A percentile compares a stretch with the other conserved stretches of the same genome.
Conservation (phyloP, 345 rosid genomes). For the Lagerstroemia speciosa region DNA sequence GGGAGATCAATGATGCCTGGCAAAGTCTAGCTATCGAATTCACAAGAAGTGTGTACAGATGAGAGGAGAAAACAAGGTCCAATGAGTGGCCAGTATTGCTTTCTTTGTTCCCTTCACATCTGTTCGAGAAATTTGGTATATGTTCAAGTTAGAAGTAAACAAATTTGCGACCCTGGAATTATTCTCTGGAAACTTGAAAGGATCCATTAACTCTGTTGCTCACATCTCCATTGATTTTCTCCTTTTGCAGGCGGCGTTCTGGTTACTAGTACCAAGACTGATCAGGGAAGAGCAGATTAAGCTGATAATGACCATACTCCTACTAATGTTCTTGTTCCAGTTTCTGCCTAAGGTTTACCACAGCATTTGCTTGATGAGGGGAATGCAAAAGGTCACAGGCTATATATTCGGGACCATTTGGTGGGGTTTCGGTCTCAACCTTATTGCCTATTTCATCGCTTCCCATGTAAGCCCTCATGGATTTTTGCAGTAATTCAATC, state of each 20-base stretch:
- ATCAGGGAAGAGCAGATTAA: slow-evolving; percentile 52
- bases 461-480: slow-evolving; percentile 51
- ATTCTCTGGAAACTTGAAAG: background rate
- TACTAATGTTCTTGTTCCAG: slow-evolving; percentile 45
- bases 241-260: slow-evolving; percentile 59
- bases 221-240: background rate
- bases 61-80: too few species aligned
- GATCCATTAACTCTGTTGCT: background rate
- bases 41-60: too few species aligned
- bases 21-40: too few species aligned
- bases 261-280: slow-evolving; percentile 60
- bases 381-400: slow-evolving; percentile 84
- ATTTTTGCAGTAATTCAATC: background rate
- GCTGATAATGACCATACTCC: slow-evolving; percentile 59
- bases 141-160: too few species aligned
- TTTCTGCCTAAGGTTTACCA: slow-evolving; percentile 86
- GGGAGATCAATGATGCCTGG: too few species aligned
- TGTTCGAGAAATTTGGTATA: too few species aligned
- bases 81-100: too few species aligned
- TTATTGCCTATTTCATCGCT: slow-evolving; percentile 84
- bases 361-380: slow-evolving; percentile 57
- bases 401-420: slow-evolving; percentile 89
- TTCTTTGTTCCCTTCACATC: too few species aligned
- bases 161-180: background rate
- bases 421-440: slow-evolving; percentile 94